Conservation (phyloP, 768 basidiomycete genomes). For the Auricularia sp. region DNA sequence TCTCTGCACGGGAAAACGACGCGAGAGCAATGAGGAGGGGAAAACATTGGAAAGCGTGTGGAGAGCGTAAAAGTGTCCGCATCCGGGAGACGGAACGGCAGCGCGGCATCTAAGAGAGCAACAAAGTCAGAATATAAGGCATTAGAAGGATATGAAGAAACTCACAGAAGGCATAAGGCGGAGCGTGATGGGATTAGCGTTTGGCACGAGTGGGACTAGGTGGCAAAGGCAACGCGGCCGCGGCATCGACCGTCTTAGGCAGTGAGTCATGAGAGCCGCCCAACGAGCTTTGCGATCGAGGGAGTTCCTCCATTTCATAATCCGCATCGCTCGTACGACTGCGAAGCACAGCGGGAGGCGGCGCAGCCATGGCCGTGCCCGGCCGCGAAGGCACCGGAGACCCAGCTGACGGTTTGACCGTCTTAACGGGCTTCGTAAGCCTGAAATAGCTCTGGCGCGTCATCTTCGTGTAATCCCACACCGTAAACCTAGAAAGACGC, state of each 20-base stretch:
- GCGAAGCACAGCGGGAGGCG: neutral
- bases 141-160: too few species aligned
- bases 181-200: neutral
- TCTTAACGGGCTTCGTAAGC: constrained; percentile 10
- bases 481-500: constrained; percentile 16
- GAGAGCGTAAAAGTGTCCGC: too few species aligned
- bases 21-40: too few species aligned
- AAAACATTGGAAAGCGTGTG: too few species aligned
- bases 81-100: too few species aligned
- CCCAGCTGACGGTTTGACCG: neutral
- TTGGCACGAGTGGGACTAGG: neutral
- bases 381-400: neutral
- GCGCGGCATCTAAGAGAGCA: too few species aligned
- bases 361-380: neutral
- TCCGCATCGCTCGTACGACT: neutral
- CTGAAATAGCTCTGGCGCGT: constrained; percentile 28
- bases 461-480: constrained; percentile 28
- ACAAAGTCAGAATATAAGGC: too few species aligned
- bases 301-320: neutral
- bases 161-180: too few species aligned
- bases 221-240: neutral
- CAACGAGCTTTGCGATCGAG: neutral
- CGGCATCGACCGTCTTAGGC: neutral
- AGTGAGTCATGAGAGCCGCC: neutral
- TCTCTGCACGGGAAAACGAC: too few species aligned